Conservation (phyloP, 345 rosid species). For the Eucalyptus sp. region DNA sequence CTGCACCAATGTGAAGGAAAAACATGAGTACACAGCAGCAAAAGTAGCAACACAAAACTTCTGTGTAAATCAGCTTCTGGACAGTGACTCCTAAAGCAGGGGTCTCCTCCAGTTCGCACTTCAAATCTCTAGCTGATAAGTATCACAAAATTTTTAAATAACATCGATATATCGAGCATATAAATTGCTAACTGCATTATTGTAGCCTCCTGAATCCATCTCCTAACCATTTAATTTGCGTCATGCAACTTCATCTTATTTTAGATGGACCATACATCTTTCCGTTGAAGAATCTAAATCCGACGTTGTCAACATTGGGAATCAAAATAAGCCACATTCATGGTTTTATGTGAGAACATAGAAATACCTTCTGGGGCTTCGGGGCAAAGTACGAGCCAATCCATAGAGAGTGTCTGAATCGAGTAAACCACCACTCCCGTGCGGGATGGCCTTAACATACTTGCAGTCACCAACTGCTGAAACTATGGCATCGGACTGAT, state of each 20-base stretch:
- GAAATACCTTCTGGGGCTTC: conserved; percentile 73
- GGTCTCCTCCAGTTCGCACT: background rate
- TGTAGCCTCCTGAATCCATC: background rate
- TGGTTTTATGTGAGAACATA: background rate
- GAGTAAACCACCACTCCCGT: conserved; percentile 74
- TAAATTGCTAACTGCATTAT: background rate
- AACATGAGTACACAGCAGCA: background rate
- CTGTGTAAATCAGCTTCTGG: background rate
- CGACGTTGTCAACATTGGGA: background rate
- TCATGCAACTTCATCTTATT: background rate
- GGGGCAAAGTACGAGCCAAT: conserved; percentile 64
- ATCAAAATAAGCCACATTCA: background rate
- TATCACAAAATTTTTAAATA: background rate
- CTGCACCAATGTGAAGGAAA: background rate
- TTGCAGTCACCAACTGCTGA: conserved; percentile 70
- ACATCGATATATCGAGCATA: background rate
- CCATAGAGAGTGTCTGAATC: conserved; percentile 92
- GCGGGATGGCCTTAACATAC: conserved; percentile 60
- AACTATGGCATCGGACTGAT: conserved; percentile 44
- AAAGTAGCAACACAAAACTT: background rate
- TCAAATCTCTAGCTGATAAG: background rate
- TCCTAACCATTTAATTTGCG: background rate
- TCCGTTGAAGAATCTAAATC: background rate
- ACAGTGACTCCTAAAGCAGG: background rate
- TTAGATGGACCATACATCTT: background rate